Base-by-base conservation (phyloP, 2,329 filamentous ascomycete species). In the Onygenales sp. region DNA sequence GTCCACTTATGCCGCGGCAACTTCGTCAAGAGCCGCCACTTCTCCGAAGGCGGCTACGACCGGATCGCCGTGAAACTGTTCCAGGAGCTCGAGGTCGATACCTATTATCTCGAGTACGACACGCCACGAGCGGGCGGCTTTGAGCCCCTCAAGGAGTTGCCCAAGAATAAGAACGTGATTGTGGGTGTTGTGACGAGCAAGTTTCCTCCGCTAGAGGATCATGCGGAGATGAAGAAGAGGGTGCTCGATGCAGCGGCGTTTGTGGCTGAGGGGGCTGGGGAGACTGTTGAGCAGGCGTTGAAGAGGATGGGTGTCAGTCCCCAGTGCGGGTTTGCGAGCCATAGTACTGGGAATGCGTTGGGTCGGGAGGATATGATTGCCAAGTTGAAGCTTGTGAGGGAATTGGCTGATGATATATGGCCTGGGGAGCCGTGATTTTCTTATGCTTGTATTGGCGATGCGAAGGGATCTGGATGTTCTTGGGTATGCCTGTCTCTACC, bases 361-460 rank as follows among this genome's bases (percentile, higher is more conserved):
- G 79, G 77, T 21, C 74, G 81, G 57, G 80, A 87, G 45, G 85
- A 87, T 57, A 85, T 90, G 83, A 81, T 81, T 70, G 81, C 79
- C 67, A 91, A 90, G 74, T 70, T 91, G 62, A 74, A 79, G 59
- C 70, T 91, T 51, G 84, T 90, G 14, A 79, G 86, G 58, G 75
- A 82, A 60, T 82, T 91, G 62, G 86, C 87, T 2, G 80, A 89
- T 63, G 81, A 85, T 62, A 79, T 90, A 54, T 91, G 86, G 87
- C 76, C 77, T 3, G 74, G 75, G 17, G 70, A 81, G 70, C 65
- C 72, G 58, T 80, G 55, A 62, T 42, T 42, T n/a, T 42, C 17
- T 17, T 42, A 27, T 27, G 1, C 21, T 5, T 5, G 3, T 27
- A 27, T 27, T 27, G 21, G 21, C 1, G 21, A 27, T 27, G 21